Evolutionary conservation across 345 rosid species (phyloP).

Genomic region (Arabis hirsuta): DNA sequence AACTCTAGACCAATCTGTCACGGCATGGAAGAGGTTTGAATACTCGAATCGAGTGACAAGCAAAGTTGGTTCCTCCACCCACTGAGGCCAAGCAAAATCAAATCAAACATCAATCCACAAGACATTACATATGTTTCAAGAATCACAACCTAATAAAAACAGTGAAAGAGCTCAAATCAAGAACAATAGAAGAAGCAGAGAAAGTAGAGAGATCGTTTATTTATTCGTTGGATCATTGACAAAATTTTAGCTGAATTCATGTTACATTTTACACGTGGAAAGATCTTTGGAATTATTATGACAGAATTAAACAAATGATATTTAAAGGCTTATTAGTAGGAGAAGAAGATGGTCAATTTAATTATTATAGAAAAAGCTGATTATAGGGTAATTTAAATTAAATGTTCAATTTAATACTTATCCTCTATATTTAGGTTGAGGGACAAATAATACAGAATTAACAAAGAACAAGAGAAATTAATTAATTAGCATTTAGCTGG

Average conservation of each 20-base stretch:
- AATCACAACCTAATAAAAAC: conserved; percentile 14
- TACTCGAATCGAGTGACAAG: conserved; percentile 80
- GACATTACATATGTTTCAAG: conserved; percentile 9
- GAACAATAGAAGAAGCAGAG: too few relatives aligned
- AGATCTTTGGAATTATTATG: too few relatives aligned
- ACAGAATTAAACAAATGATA: too few relatives aligned
- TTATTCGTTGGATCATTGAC: too few relatives aligned
- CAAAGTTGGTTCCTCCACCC: conserved; percentile 92
- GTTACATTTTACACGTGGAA: too few relatives aligned
- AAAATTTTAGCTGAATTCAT: too few relatives aligned
- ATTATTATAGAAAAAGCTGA: not conserved
- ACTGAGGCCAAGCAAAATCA: conserved; percentile 49
- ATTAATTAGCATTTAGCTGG: not conserved
- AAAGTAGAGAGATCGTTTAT: too few relatives aligned
- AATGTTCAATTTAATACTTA: not conserved
- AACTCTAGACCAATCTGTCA: conserved; percentile 95
- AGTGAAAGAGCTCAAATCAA: not conserved
- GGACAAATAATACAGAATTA: not conserved
- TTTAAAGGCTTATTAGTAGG: too few relatives aligned
- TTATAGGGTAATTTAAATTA: not conserved
- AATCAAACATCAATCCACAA: conserved; percentile 31
- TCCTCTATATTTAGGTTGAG: not conserved
- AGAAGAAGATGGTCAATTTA: too few relatives aligned
- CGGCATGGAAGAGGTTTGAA: conserved; percentile 87
- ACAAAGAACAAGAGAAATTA: not conserved